Conservation (phyloP, 495 filamentous ascomycete genomes). For the Daldinia decipiens region DNA sequence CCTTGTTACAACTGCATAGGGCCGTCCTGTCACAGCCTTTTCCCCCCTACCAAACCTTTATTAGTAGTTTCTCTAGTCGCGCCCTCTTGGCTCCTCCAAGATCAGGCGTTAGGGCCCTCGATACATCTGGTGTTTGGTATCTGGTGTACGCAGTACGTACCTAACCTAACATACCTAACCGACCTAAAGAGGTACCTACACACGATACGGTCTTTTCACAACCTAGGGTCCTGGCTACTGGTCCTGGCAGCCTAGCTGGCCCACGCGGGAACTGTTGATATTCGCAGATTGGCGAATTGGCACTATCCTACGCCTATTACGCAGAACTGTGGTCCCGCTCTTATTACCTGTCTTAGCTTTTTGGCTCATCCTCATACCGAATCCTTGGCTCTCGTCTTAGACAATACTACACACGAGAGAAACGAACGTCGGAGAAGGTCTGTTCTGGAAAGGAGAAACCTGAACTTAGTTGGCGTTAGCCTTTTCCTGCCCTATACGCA, state of each 20-base stretch:
- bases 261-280: slow-evolving; percentile 35
- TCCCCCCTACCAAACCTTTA: slow-evolving; percentile 18
- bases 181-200: background rate
- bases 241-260: slow-evolving; percentile 18
- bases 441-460: slow-evolving; percentile 27
- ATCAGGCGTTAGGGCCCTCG: slow-evolving; percentile 22
- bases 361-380: slow-evolving; percentile 37
- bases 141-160: slow-evolving; percentile 7
- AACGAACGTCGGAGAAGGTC: slow-evolving; percentile 18
- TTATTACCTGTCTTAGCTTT: slow-evolving; percentile 32
- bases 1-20: slow-evolving; percentile 45
- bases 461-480: slow-evolving; percentile 39
- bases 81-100: slow-evolving; percentile 23
- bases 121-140: slow-evolving; percentile 11
- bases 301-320: slow-evolving; percentile 16
- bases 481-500: slow-evolving; percentile 21
- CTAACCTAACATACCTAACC: background rate
- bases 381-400: slow-evolving; percentile 29
- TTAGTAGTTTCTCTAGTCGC: slow-evolving; percentile 31
- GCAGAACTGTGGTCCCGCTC: slow-evolving; percentile 34
- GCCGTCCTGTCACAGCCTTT: slow-evolving; percentile 43
- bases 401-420: slow-evolving; percentile 32
- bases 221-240: background rate
- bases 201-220: slow-evolving; percentile 5
- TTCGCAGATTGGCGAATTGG: slow-evolving; percentile 38